phyloP scores from a whole-genome alignment of 352 stramenopile genomes.

The Phytophthora citrophthora region DNA sequence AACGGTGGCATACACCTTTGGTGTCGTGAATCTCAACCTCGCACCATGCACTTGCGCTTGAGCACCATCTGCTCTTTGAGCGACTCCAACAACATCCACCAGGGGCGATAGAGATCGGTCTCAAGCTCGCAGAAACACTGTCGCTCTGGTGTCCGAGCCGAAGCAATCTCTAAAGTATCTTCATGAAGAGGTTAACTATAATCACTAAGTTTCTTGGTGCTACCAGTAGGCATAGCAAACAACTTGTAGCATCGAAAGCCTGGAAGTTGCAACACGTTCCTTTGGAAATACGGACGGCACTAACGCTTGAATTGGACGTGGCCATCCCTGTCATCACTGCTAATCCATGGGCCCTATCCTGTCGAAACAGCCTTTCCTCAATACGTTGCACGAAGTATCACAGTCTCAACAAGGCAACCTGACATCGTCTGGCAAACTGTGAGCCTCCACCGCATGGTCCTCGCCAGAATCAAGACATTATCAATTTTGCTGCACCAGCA shows the following conservation, averaged over 20 bases:
- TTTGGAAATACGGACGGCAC: background rate
- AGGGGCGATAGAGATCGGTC: background rate
- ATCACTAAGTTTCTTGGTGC: too few species aligned
- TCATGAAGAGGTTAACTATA: too few species aligned
- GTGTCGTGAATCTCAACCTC: background rate
- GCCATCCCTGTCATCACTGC: background rate
- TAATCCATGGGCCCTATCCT: background rate
- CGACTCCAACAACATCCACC: slow-evolving; percentile 1
- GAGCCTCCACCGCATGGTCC: background rate
- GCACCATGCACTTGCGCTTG: background rate
- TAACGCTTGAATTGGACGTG: background rate
- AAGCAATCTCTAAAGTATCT: background rate
- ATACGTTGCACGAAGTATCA: background rate
- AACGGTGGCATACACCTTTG: too few species aligned
- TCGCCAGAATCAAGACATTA: background rate
- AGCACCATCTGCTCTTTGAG: background rate
- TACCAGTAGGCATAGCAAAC: too few species aligned
- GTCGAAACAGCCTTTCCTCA: background rate
- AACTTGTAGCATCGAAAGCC: too few species aligned
- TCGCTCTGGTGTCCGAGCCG: too few species aligned
- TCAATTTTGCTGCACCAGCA: background rate
- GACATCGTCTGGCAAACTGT: background rate
- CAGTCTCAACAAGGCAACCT: slow-evolving; percentile 1
- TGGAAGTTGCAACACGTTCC: too few species aligned
- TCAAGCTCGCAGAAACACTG: background rate